A percentile compares a stretch with the other conserved stretches of the same genome.
phyloP scores from a whole-genome alignment of 768 basidiomycete genomes.

The Wakefieldia striispora region DNA sequence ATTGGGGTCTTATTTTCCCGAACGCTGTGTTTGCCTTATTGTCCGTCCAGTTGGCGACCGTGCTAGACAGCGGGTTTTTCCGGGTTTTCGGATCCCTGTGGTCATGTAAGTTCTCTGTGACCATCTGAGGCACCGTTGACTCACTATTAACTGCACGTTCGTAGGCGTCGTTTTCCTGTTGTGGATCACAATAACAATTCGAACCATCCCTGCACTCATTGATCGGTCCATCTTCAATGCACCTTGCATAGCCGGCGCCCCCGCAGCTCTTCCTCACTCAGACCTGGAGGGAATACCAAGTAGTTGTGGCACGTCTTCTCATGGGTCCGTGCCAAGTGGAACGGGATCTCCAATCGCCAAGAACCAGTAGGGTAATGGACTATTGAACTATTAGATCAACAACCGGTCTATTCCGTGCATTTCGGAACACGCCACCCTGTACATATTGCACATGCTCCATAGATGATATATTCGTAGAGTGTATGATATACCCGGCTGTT shows the following conservation, averaged over 20 bases:
- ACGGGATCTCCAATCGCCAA: neutral
- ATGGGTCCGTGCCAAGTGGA: neutral
- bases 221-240: conserved; percentile 48
- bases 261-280: neutral
- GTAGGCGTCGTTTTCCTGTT: conserved; percentile 41
- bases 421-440: neutral
- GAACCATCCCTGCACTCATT: conserved; percentile 44
- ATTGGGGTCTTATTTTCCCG: conserved; percentile 59
- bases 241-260: conserved; percentile 37
- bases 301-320: neutral
- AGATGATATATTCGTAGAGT: neutral
- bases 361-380: neutral
- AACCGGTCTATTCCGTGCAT: too few relatives aligned
- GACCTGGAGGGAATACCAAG: conserved; percentile 10
- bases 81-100: conserved; percentile 52
- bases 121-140: neutral
- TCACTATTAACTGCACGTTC: neutral
- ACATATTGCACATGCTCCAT: neutral
- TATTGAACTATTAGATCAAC: neutral
- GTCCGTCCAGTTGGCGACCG: conserved; percentile 46
- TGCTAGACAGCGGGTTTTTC: conserved; percentile 51
- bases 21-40: conserved; percentile 51
- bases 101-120: conserved; percentile 38
- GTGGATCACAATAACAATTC: conserved; percentile 41
- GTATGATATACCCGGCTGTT: too few relatives aligned